Conservation (phyloP, 805 yeast genomes). For the Cephaloascus fragrans region DNA sequence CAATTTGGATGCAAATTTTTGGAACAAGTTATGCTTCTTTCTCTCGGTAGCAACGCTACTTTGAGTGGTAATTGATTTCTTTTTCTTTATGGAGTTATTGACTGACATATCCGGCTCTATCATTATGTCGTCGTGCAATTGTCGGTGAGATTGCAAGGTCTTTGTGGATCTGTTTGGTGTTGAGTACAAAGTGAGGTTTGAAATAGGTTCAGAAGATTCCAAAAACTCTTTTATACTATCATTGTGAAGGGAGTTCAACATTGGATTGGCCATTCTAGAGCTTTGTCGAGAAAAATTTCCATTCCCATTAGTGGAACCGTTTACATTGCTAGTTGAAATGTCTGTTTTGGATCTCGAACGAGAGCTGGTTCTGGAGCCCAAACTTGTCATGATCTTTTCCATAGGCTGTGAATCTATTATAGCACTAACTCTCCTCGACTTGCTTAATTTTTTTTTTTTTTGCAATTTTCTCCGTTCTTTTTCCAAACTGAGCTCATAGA, state of each 20-base stretch:
- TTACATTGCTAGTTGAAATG: neutral
- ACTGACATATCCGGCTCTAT: too few relatives aligned
- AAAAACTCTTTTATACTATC: neutral
- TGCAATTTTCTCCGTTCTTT: constrained; percentile 30
- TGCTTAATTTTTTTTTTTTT: constrained; percentile 10
- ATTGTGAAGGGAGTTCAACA: neutral
- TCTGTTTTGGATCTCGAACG: constrained; percentile 14
- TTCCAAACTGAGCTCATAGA: constrained; percentile 61
- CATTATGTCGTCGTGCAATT: too few relatives aligned
- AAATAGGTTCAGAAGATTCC: too few relatives aligned
- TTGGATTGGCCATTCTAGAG: neutral
- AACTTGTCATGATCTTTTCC: constrained; percentile 24
- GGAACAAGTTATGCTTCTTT: neutral
- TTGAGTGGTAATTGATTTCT: too few relatives aligned
- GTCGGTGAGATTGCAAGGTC: too few relatives aligned
- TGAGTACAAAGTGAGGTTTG: too few relatives aligned
- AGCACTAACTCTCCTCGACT: constrained; percentile 14
- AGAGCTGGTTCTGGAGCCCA: constrained; percentile 11
- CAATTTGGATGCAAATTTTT: constrained; percentile 1
- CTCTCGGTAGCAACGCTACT: neutral
- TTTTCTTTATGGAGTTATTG: too few relatives aligned
- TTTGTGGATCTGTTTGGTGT: too few relatives aligned
- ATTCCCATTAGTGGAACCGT: neutral
- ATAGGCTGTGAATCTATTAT: constrained; percentile 19
- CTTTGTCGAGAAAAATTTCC: neutral